Percentiles rank a stretch among this genome's conserved stretches.
phyloP scores from a whole-genome alignment of 768 basidiomycete species.

The Mycena alexandri region DNA sequence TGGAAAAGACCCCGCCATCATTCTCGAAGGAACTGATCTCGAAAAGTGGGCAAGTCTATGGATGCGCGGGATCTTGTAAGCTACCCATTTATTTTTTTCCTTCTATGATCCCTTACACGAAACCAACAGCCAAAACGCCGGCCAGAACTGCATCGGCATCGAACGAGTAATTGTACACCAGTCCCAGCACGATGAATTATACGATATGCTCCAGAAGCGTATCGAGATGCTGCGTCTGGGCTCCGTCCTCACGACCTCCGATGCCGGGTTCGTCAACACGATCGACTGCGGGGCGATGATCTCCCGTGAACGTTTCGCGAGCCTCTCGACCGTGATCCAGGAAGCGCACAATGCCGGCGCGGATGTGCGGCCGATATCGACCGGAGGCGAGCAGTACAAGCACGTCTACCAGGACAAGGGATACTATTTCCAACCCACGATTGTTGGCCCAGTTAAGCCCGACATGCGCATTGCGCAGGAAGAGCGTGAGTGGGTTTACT shows the following conservation, averaged over 20 bases:
- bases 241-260: constrained; percentile 74
- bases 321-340: constrained; percentile 75
- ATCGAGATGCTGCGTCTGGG: constrained; percentile 81
- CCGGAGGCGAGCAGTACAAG: constrained; percentile 74
- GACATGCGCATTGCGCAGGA: constrained; percentile 82
- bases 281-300: constrained; percentile 95
- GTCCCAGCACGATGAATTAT: constrained; percentile 81
- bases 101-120: neutral
- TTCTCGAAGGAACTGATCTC: constrained; percentile 88
- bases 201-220: constrained; percentile 72
- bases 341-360: constrained; percentile 81
- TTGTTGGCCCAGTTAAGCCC: constrained; percentile 82
- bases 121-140: constrained; percentile 81
- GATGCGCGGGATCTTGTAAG: constrained; percentile 94
- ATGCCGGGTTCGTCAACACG: constrained; percentile 77
- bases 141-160: constrained; percentile 98
- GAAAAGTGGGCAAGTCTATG: constrained; percentile 83
- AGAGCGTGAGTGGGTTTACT: constrained; percentile 70
- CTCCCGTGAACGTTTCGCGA: constrained; percentile 74
- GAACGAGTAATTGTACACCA: constrained; percentile 92
- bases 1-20: constrained; percentile 93
- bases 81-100: constrained; percentile 29
- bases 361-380: constrained; percentile 41
- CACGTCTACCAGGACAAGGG: constrained; percentile 81
- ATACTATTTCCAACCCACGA: constrained; percentile 88